Percentiles rank a stretch among this genome's conserved stretches.
These are phyloP conservation scores for Coemansia sp. DNA, from an alignment of 192 early-diverging fungal species.

Conservation along the genomic window DNA sequence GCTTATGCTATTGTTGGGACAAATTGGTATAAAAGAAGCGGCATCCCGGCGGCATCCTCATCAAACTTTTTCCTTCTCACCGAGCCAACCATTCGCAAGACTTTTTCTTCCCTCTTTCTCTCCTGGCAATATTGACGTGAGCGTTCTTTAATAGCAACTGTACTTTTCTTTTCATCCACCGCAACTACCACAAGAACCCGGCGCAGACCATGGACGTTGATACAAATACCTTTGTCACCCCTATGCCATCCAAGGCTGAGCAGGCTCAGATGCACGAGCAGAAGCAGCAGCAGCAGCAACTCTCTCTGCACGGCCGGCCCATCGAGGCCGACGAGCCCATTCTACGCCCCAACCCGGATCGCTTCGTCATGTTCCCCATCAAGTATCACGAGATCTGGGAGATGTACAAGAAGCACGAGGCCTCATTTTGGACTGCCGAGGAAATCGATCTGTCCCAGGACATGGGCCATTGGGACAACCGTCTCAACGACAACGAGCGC, in stretches of 20 bases:
- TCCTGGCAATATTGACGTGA: background rate
- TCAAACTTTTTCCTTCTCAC: background rate
- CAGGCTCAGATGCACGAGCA: conserved; percentile 25
- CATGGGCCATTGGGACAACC: conserved; percentile 83
- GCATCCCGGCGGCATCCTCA: background rate
- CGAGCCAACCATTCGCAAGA: too few species aligned
- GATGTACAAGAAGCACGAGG: conserved; percentile 98
- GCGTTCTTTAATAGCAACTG: background rate
- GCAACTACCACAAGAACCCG: conserved; percentile 11
- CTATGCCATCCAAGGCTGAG: conserved; percentile 31
- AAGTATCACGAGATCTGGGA: conserved; percentile 95
- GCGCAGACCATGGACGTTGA: conserved; percentile 33
- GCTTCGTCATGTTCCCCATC: conserved; percentile 93
- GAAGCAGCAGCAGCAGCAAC: conserved; percentile 29
- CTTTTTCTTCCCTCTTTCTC: background rate
- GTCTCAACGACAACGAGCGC: conserved; percentile 81
- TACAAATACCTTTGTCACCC: conserved; percentile 8
- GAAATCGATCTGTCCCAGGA: conserved; percentile 95
- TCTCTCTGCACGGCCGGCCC: conserved; percentile 41
- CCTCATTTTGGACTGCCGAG: conserved; percentile 96
- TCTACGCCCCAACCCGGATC: conserved; percentile 71
- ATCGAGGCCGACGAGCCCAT: conserved; percentile 60
- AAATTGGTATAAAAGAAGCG: background rate
- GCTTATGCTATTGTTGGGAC: conserved; percentile 5
- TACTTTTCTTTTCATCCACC: background rate